Evolutionary conservation across 192 early-diverging fungal species (phyloP).

Genomic region (Coemansia sp.): DNA sequence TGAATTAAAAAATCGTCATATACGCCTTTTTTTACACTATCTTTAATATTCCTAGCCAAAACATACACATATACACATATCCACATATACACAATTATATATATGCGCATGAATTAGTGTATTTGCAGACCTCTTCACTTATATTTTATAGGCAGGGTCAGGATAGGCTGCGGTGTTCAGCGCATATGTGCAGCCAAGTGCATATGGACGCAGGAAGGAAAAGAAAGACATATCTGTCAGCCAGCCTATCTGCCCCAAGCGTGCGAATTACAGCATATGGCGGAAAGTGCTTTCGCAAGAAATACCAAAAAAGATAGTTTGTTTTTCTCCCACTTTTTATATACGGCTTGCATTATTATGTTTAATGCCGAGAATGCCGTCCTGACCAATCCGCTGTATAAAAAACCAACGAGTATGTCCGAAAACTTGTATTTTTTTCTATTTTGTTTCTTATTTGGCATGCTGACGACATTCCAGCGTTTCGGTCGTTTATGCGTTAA

Average conservation of each 20-base stretch:
- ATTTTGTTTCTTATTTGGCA: neutral
- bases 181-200: neutral
- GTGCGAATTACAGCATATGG: too few species aligned
- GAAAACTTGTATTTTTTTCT: too few species aligned
- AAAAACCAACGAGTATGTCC: too few species aligned
- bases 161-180: neutral
- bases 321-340: neutral
- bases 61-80: neutral
- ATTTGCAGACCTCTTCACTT: too few species aligned
- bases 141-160: neutral
- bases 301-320: too few species aligned
- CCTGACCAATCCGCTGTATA: neutral
- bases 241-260: too few species aligned
- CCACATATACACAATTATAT: too few species aligned
- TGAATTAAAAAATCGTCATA: too few species aligned
- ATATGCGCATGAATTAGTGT: too few species aligned
- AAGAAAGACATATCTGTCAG: too few species aligned
- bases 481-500: neutral
- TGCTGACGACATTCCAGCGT: neutral
- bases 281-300: too few species aligned
- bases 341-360: neutral
- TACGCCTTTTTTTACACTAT: neutral
- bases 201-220: neutral
- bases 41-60: too few species aligned
- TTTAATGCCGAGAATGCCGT: neutral